phyloP scores from a whole-genome alignment of 768 basidiomycete species.

The Trametes meyenii region DNA sequence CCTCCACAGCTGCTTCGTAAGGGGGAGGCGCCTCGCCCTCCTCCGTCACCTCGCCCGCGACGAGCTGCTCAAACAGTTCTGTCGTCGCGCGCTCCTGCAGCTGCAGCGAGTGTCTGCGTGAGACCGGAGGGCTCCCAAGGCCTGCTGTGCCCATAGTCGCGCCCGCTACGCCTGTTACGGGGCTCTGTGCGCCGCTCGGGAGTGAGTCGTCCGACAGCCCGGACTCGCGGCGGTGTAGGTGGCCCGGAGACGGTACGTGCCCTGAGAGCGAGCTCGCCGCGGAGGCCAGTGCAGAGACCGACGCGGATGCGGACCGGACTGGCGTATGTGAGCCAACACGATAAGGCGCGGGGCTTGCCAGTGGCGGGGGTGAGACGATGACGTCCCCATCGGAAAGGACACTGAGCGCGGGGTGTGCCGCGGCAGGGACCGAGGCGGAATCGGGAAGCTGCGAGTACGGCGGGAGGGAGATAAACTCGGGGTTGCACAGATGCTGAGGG shows the following conservation, averaged over 20 bases:
- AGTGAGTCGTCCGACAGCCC: slow-evolving; percentile 10
- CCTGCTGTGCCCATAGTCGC: background rate
- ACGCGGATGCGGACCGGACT: slow-evolving; percentile 10
- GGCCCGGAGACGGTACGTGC: slow-evolving; percentile 1
- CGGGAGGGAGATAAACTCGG: slow-evolving; percentile 79
- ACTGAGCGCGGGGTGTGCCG: slow-evolving; percentile 17
- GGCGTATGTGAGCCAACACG: slow-evolving; percentile 12
- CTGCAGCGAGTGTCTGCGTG: slow-evolving; percentile 31
- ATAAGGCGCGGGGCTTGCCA: background rate
- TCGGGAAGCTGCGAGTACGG: slow-evolving; percentile 59
- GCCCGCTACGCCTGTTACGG: background rate
- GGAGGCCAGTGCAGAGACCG: slow-evolving; percentile 5
- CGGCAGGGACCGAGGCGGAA: slow-evolving; percentile 4
- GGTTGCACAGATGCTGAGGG: slow-evolving; percentile 78
- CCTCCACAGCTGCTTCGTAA: slow-evolving; percentile 45
- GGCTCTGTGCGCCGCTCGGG: slow-evolving; percentile 10
- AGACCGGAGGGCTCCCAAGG: slow-evolving; percentile 12
- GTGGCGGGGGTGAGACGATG: background rate
- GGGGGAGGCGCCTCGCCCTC: slow-evolving; percentile 84
- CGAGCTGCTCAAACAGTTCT: slow-evolving; percentile 70
- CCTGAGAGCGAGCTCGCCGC: slow-evolving; percentile 14
- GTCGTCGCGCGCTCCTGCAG: slow-evolving; percentile 37
- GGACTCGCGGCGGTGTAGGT: slow-evolving; percentile 11
- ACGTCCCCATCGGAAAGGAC: slow-evolving; percentile 16
- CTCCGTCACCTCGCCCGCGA: slow-evolving; percentile 82